Evolutionary conservation across 257 asterid genomes (phyloP).

Genomic region (Penstemon davidsonii): DNA sequence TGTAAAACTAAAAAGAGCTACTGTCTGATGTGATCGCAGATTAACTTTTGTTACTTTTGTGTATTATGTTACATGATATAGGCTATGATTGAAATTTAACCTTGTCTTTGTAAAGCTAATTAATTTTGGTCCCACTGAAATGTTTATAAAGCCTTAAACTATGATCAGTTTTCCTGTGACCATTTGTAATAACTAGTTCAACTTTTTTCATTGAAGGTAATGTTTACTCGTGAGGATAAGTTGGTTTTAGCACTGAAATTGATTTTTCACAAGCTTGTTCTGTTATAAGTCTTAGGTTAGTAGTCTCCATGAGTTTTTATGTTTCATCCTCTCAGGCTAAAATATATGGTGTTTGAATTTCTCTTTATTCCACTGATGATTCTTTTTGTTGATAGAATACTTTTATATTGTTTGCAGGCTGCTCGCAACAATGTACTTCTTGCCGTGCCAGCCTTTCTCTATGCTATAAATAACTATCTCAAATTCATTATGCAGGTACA

Average conservation of each 20-base stretch:
- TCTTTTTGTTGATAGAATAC: conserved; percentile 24
- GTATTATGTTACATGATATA: not conserved
- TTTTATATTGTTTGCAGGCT: conserved; percentile 58
- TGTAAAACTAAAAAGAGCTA: not conserved
- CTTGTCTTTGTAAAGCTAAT: too few relatives aligned
- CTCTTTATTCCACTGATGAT: conserved; percentile 14
- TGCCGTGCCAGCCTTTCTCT: conserved; percentile 94
- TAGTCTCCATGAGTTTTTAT: conserved; percentile 5
- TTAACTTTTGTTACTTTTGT: not conserved
- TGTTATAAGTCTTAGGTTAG: not conserved
- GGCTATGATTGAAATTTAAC: too few relatives aligned
- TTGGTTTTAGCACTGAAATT: conserved; percentile 4
- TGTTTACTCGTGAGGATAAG: not conserved
- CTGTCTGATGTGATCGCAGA: conserved; percentile 1
- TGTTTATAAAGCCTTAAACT: conserved; percentile 1
- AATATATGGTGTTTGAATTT: conserved; percentile 6
- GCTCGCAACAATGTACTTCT: conserved; percentile 81
- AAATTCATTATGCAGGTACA: conserved; percentile 94
- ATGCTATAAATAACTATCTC: conserved; percentile 89
- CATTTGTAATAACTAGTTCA: not conserved
- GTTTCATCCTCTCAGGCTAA: not conserved
- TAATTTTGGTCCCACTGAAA: conserved; percentile 11
- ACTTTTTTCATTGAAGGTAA: not conserved
- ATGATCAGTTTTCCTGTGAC: conserved; percentile 1
- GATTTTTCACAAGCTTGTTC: not conserved